These are phyloP conservation scores for Bruguiera gymnorhiza DNA, from an alignment of 345 rosid species.

Conservation along the genomic window DNA sequence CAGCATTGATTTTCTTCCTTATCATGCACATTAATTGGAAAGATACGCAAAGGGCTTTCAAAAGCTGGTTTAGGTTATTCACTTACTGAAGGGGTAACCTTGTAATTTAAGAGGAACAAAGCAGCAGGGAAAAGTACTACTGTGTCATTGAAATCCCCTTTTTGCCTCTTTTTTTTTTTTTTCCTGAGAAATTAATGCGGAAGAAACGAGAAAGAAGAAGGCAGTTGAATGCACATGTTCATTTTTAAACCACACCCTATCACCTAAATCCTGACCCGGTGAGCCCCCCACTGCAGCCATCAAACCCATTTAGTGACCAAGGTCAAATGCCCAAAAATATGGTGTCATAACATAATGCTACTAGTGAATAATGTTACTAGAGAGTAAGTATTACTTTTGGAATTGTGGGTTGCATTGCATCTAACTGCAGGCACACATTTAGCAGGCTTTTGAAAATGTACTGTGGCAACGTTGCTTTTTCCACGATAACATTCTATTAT, in stretches of 20 bases:
- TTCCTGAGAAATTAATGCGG: not conserved
- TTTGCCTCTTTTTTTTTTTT: not conserved
- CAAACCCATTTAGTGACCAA: conserved; percentile 4
- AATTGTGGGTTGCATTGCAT: conserved; percentile 14
- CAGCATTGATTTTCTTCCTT: conserved; percentile 13
- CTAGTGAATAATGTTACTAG: not conserved
- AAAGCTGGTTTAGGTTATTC: conserved; percentile 32
- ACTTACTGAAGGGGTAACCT: conserved; percentile 29
- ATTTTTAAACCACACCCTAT: conserved; percentile 3
- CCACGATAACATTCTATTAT: conserved; percentile 33
- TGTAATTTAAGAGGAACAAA: conserved; percentile 12
- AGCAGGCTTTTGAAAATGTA: conserved; percentile 36
- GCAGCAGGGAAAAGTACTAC: not conserved
- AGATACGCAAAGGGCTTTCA: conserved; percentile 35
- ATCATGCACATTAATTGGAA: conserved; percentile 25
- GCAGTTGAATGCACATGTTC: not conserved
- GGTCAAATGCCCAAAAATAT: conserved; percentile 15
- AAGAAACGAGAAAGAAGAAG: too few relatives aligned
- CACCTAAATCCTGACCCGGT: conserved; percentile 23
- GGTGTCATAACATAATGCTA: not conserved
- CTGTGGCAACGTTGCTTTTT: conserved; percentile 11
- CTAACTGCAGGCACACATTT: conserved; percentile 9
- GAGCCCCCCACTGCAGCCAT: conserved; percentile 22
- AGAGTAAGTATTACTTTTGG: not conserved
- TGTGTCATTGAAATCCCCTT: conserved; percentile 13